phyloP scores from a whole-genome alignment of 2,329 filamentous ascomycete species.

The Nemania abortiva region DNA sequence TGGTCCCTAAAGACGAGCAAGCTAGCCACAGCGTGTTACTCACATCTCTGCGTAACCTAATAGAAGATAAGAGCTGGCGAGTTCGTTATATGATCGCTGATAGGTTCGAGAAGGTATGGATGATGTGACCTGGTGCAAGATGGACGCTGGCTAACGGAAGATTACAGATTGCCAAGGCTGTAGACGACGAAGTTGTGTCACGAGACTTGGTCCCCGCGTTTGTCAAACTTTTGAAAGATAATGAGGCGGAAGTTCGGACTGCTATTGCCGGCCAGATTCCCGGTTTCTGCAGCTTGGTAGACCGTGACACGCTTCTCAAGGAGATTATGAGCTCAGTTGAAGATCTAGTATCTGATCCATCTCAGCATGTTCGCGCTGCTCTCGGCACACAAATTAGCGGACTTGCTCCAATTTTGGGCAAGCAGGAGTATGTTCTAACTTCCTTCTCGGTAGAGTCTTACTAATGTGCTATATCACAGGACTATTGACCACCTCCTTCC shows the following conservation, averaged over 20 bases:
- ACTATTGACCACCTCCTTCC: constrained; percentile 96
- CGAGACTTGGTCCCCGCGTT: constrained; percentile 96
- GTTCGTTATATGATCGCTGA: constrained; percentile 99
- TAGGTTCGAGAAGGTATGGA: constrained; percentile 90
- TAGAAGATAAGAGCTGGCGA: constrained; percentile 99
- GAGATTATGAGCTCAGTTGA: constrained; percentile 98
- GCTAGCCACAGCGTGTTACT: constrained; percentile 93
- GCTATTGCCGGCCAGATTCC: constrained; percentile 98
- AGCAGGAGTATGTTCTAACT: constrained; percentile 80
- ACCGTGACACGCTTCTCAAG: constrained; percentile 87
- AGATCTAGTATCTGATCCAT: constrained; percentile 94
- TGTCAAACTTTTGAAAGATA: constrained; percentile 97
- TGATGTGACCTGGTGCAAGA: constrained; percentile 24
- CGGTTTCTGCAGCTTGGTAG: constrained; percentile 92
- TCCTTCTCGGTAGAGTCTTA: constrained; percentile 34
- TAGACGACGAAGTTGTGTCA: constrained; percentile 95
- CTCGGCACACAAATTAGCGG: constrained; percentile 97
- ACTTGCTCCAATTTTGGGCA: constrained; percentile 94
- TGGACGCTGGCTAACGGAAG: constrained; percentile 5
- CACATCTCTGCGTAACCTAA: constrained; percentile 89
- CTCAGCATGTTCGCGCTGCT: constrained; percentile 95
- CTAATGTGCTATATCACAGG: constrained; percentile 59
- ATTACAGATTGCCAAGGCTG: constrained; percentile 91
- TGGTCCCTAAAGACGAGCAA: constrained; percentile 98
- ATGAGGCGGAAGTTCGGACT: constrained; percentile 95